Conservation (phyloP, 2,329 filamentous ascomycete genomes). For the Colletotrichum zoysiae region DNA sequence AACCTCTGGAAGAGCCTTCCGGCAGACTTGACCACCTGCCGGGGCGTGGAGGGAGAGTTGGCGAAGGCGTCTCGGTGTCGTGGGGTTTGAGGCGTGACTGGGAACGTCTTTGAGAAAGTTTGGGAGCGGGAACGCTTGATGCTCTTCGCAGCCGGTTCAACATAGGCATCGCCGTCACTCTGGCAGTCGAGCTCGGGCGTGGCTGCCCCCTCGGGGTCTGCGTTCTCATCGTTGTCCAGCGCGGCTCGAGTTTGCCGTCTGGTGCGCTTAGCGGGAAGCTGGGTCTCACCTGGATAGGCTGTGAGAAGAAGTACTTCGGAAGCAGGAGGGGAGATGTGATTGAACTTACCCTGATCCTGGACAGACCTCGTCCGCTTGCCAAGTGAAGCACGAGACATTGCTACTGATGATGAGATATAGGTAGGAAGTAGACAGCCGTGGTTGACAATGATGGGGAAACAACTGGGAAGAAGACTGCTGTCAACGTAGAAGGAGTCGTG, state of each 20-base stretch:
- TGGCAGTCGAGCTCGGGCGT: constrained; percentile 60
- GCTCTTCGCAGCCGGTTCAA: constrained; percentile 45
- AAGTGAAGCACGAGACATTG: constrained; percentile 45
- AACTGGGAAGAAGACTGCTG: constrained; percentile 1
- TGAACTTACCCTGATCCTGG: constrained; percentile 43
- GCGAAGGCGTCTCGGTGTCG: constrained; percentile 84
- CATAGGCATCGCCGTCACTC: constrained; percentile 51
- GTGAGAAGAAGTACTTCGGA: constrained; percentile 19
- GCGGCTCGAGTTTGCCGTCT: constrained; percentile 58
- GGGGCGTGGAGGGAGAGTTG: constrained; percentile 80
- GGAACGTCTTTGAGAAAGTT: constrained; percentile 57
- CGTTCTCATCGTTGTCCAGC: constrained; percentile 75
- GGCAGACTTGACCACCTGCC: constrained; percentile 83
- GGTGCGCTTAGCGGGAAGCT: constrained; percentile 60
- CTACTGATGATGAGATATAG: background rate
- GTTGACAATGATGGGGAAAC: constrained; percentile 9
- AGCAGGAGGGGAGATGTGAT: background rate
- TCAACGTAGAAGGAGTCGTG: background rate
- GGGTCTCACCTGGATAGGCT: constrained; percentile 29
- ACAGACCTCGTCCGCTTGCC: constrained; percentile 45
- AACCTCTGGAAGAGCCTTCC: constrained; percentile 82
- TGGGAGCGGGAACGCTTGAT: constrained; percentile 48
- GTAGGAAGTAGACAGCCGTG: constrained; percentile 20
- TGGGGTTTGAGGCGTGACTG: constrained; percentile 78
- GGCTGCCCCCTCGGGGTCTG: constrained; percentile 60